A percentile compares a stretch with the other conserved stretches of the same genome.
Evolutionary conservation across 164 flowering plant genomes (phyloP).

Genomic region (Vitis labrusca): DNA sequence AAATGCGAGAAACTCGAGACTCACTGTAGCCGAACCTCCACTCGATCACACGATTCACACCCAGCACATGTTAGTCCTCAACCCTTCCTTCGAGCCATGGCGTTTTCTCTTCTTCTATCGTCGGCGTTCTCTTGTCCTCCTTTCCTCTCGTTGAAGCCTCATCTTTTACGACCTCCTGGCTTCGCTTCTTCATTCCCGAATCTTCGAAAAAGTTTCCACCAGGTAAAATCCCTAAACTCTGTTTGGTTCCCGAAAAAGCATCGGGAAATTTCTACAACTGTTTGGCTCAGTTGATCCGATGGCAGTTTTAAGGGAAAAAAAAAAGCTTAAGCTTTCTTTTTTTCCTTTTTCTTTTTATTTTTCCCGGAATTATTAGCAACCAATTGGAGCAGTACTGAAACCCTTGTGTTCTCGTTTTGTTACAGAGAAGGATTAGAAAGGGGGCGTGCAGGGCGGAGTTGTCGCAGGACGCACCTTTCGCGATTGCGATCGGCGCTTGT

Average conservation of each 20-base stretch:
- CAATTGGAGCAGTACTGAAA: neutral
- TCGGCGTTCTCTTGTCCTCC: neutral
- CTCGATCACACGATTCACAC: neutral
- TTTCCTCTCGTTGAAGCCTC: neutral
- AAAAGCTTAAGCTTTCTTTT: too few relatives aligned
- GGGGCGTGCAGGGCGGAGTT: conserved; percentile 65
- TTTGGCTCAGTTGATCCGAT: too few relatives aligned
- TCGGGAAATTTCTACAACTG: neutral
- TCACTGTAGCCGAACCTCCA: too few relatives aligned
- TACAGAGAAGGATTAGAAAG: conserved; percentile 29
- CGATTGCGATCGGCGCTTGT: conserved; percentile 67
- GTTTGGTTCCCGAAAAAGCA: neutral
- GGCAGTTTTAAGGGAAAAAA: too few relatives aligned
- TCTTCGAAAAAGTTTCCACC: conserved; percentile 1
- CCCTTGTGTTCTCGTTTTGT: neutral
- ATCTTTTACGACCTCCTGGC: neutral
- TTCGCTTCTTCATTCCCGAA: neutral
- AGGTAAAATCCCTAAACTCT: conserved; percentile 5
- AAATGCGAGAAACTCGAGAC: neutral
- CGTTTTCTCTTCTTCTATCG: too few relatives aligned
- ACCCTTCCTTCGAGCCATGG: too few relatives aligned
- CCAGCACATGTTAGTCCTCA: neutral
- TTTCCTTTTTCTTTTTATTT: neutral
- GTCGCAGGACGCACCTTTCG: conserved; percentile 65
- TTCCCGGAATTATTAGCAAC: neutral